These are phyloP conservation scores for Hypoxylon sp. DNA, from an alignment of 2,329 filamentous ascomycete genomes.

Conservation along the genomic window DNA sequence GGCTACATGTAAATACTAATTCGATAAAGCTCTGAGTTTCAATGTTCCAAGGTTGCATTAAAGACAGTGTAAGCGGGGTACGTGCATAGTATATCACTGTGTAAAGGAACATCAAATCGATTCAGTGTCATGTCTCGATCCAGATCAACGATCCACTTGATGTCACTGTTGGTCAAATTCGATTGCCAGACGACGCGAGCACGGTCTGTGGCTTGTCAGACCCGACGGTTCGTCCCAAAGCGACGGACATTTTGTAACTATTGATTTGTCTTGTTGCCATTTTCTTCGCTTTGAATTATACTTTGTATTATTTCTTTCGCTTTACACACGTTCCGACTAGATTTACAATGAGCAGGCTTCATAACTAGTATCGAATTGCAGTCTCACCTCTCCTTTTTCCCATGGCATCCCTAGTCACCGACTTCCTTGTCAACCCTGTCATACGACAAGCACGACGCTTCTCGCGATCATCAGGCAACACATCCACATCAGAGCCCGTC, in stretches of 20 bases:
- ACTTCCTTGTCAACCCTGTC: constrained; percentile 76
- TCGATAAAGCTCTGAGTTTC: constrained; percentile 26
- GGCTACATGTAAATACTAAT: constrained; percentile 24
- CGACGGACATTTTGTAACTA: constrained; percentile 15
- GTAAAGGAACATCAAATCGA: constrained; percentile 31
- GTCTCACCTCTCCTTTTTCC: constrained; percentile 31
- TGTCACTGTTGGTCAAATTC: constrained; percentile 26
- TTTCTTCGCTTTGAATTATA: constrained; percentile 21
- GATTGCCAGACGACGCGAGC: not conserved
- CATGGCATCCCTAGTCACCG: constrained; percentile 75
- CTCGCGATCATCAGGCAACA: constrained; percentile 59
- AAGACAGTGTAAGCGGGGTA: constrained; percentile 34
- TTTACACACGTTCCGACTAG: constrained; percentile 7
- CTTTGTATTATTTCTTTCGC: constrained; percentile 6
- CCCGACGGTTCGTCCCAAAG: constrained; percentile 12
- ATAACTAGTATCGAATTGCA: constrained; percentile 38
- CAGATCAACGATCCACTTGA: constrained; percentile 39
- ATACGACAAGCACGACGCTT: constrained; percentile 76
- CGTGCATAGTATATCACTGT: constrained; percentile 20
- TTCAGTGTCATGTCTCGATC: constrained; percentile 29
- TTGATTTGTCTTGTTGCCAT: constrained; percentile 7
- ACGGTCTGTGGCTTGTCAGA: constrained; percentile 8
- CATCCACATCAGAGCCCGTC: constrained; percentile 55
- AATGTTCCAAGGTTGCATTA: no score
- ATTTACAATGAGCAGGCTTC: constrained; percentile 42